Percentiles rank a stretch among this genome's conserved stretches.
phyloP scores from a whole-genome alignment of 768 basidiomycete genomes.

The Rhodotorula kratochvilovae region DNA sequence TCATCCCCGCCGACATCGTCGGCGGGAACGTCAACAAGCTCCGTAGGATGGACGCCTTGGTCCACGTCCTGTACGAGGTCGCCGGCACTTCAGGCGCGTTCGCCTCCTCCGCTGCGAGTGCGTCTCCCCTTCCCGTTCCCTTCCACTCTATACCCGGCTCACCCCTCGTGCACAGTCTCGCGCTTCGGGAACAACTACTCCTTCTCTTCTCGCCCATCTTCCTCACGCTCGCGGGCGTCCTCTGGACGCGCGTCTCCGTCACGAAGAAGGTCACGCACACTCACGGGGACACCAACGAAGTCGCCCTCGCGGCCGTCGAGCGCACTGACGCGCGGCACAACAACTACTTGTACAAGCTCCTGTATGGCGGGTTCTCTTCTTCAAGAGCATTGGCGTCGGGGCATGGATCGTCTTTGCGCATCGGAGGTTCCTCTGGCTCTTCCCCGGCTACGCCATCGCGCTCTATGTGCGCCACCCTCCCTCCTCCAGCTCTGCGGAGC shows the following conservation, averaged over 20 bases:
- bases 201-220: constrained; percentile 34
- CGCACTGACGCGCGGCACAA: not conserved
- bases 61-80: constrained; percentile 45
- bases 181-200: constrained; percentile 44
- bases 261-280: not conserved
- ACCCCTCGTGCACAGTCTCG: constrained; percentile 30
- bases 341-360: no score
- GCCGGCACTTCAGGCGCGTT: constrained; percentile 46
- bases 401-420: constrained; percentile 16
- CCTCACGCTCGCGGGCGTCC: constrained; percentile 36
- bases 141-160: no score
- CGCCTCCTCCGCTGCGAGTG: constrained; percentile 31
- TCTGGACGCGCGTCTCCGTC: not conserved
- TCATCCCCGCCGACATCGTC: constrained; percentile 41
- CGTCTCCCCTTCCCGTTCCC: no score
- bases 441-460: constrained; percentile 37
- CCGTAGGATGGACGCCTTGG: constrained; percentile 42
- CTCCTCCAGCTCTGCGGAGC: no score
- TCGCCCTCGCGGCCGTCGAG: no score
- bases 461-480: no score
- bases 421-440: constrained; percentile 39
- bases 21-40: constrained; percentile 44
- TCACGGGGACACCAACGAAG: not conserved
- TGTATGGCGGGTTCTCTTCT: constrained; percentile 4
- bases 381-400: constrained; percentile 23